Conservation (phyloP, 83 land plant genomes). For the Picea abies region DNA sequence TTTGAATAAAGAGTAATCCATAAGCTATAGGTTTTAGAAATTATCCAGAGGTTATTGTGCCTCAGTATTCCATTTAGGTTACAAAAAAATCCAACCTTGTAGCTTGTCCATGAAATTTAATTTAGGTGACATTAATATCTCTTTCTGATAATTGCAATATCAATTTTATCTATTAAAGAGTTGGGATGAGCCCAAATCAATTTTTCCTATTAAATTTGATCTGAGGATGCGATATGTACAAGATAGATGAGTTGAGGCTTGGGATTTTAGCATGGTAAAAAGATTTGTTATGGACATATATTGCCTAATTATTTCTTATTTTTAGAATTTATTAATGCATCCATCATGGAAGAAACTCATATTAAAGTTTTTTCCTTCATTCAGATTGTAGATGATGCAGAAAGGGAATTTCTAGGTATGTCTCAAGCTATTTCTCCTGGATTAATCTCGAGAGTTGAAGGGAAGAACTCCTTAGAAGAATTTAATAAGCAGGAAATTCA, state of each 20-base stretch:
- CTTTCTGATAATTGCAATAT: neutral
- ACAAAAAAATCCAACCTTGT: no score
- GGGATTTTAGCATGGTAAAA: no score
- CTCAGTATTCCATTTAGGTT: no score
- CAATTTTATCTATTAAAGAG: neutral
- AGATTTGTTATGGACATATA: no score
- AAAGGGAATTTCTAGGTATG: conserved; percentile 14
- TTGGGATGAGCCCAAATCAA: neutral
- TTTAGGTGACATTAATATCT: neutral
- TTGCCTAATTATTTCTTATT: no score
- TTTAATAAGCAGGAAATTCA: conserved; percentile 4
- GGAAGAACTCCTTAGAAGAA: neutral
- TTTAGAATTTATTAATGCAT: no score
- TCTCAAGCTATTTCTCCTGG: conserved; percentile 1
- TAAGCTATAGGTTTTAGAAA: neutral
- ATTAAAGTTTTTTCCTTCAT: no score
- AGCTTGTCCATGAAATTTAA: neutral
- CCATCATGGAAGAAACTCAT: no score
- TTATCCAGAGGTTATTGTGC: neutral
- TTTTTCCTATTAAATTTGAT: no score
- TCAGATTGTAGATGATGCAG: conserved; percentile 30
- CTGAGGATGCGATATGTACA: no score
- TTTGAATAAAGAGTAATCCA: neutral
- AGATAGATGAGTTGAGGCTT: no score
- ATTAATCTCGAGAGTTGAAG: neutral